A percentile compares a stretch with the other conserved stretches of the same genome.
These are phyloP conservation scores for Leishmania lainsoni DNA, from an alignment of 208 protist species.

Conservation along the genomic window DNA sequence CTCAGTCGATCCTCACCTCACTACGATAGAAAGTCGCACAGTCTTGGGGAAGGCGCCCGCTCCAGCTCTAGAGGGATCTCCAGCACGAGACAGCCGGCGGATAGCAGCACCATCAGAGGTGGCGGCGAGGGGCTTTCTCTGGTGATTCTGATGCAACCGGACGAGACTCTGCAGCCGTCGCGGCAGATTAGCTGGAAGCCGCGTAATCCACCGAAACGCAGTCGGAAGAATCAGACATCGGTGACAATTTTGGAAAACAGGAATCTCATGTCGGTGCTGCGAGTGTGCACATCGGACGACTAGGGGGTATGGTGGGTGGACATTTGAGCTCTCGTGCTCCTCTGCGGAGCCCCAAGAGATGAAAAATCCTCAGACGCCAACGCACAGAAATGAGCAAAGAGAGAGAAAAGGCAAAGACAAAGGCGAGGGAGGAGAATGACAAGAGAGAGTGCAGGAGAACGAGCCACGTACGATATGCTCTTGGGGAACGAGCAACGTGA, in stretches of 20 bases:
- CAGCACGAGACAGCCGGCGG: no score
- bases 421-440: neutral
- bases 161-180: neutral
- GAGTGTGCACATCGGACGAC: neutral
- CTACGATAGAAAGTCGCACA: no score
- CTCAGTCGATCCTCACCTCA: no score
- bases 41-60: no score
- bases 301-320: no score
- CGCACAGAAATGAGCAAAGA: neutral
- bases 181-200: slow-evolving; percentile 7
- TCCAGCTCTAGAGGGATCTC: no score
- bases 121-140: neutral
- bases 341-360: neutral
- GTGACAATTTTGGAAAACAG: neutral
- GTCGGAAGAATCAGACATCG: neutral
- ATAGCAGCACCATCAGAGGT: neutral
- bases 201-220: slow-evolving; percentile 4
- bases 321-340: neutral
- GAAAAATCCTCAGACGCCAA: neutral
- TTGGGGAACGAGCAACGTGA: neutral
- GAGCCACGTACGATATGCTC: neutral
- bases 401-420: neutral
- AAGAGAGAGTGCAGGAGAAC: neutral
- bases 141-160: neutral
- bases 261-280: neutral